Percentiles rank a stretch among this genome's conserved stretches.
Evolutionary conservation across 208 protist genomes (phyloP).

Genomic region (Trypanosoma caninum): DNA sequence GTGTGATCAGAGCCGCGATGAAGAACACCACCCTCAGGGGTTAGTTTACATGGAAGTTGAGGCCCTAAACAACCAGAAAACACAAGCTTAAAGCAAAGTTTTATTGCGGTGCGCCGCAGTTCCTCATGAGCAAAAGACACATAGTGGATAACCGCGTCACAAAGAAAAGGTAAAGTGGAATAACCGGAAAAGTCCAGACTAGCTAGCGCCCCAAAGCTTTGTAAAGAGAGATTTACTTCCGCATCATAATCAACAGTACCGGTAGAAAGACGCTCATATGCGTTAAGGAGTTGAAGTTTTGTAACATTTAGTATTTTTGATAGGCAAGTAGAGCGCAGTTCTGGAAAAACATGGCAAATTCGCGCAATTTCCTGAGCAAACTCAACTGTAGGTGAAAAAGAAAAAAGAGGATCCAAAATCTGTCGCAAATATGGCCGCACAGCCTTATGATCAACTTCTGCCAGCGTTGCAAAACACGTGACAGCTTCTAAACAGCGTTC

Average conservation of each 20-base stretch:
- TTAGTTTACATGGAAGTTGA: conserved; percentile 59
- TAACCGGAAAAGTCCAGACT: conserved; percentile 86
- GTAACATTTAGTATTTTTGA: conserved; percentile 84
- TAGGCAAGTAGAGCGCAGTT: conserved; percentile 84
- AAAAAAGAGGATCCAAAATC: conserved; percentile 75
- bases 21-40: conserved; percentile 63
- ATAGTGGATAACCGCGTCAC: conserved; percentile 74
- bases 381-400: conserved; percentile 55
- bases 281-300: conserved; percentile 46
- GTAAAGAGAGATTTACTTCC: conserved; percentile 35
- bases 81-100: conserved; percentile 87
- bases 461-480: conserved; percentile 81
- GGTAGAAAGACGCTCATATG: conserved; percentile 17
- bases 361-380: conserved; percentile 81
- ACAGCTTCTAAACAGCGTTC: conserved; percentile 74
- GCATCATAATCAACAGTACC: conserved; percentile 20
- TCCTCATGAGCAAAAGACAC: conserved; percentile 81
- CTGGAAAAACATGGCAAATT: conserved; percentile 85
- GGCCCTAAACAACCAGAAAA: conserved; percentile 70
- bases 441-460: conserved; percentile 57
- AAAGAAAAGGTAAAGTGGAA: conserved; percentile 84
- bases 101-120: conserved; percentile 79
- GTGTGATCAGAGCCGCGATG: conserved; percentile 84
- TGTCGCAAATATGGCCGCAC: conserved; percentile 77
- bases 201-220: conserved; percentile 61